Base-by-base conservation (phyloP, 2,329 filamentous ascomycete species). In the Zymoseptoria crescenta region DNA sequence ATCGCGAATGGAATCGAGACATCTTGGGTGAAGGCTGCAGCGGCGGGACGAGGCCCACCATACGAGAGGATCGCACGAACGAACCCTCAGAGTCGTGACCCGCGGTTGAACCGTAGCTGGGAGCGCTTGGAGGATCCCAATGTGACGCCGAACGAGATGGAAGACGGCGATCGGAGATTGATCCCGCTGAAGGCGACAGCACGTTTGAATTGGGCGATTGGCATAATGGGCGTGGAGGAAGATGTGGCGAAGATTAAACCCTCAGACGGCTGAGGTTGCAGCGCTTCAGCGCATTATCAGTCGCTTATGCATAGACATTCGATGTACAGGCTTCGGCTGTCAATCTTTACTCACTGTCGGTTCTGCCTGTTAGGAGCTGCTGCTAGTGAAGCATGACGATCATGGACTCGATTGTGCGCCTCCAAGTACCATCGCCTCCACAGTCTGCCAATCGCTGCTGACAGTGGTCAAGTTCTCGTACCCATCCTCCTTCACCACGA, bases 1-100 rank as follows among this genome's bases (percentile, higher is more conserved):
- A 93, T 96, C 63, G 90, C 90, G 0, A 80, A 83, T 54, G 91
- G 91, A 1, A 96, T 91, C 72, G 92, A 97, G 73, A 87, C 85
- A 2, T 82, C 85, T 0, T 99, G 94, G 94, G 80, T 83, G 60
- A 89, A 87, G 69, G 86, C 88, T 0, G 87, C 84, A 3, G 82
- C 86, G 62, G 78, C 88, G 66, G 89, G 89, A 0, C 81, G 84
- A 52, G 93, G 91, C 0, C 91, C 91, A 3, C 85, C 85, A 0
- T 96, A 96, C 71, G 73, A 76, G 55, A 77, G 82, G 9, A 63
- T 70, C 27, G 66, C 69, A 16, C 51, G 69, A 35, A 65, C 70
- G 45, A 59, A 59, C 21, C 62, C 67, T 55, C 16, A 59, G 13
- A 68, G 64, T 48, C 65, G 69, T 16, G 72, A 73, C 59, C 68